These are phyloP conservation scores for Bipolaris victoriae DNA, from an alignment of 2,329 filamentous ascomycete genomes.

Conservation along the genomic window DNA sequence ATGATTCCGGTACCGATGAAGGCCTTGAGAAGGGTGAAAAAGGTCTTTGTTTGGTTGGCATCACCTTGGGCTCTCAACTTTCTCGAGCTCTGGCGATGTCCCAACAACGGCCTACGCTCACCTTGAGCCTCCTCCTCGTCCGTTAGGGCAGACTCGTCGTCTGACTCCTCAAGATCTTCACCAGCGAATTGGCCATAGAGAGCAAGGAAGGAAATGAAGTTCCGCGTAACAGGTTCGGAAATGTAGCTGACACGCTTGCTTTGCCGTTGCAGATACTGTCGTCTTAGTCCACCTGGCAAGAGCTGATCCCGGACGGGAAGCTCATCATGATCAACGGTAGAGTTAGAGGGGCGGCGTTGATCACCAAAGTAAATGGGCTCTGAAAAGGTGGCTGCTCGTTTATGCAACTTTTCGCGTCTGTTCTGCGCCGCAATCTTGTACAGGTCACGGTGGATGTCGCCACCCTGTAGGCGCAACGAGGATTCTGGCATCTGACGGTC, in stretches of 20 bases:
- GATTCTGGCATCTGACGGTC: slow-evolving; percentile 57
- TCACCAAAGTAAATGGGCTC: slow-evolving; percentile 50
- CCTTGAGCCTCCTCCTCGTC: slow-evolving; percentile 60
- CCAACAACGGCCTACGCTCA: slow-evolving; percentile 68
- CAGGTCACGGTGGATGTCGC: slow-evolving; percentile 78
- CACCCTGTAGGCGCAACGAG: slow-evolving; percentile 74
- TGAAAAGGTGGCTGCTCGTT: slow-evolving; percentile 72
- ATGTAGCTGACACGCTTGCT: slow-evolving; percentile 50
- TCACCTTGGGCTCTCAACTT: slow-evolving; percentile 61
- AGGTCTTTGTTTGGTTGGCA: slow-evolving; percentile 72
- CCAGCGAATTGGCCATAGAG: slow-evolving; percentile 79
- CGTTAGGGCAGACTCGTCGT: slow-evolving; percentile 63
- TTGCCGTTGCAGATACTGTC: slow-evolving; percentile 57
- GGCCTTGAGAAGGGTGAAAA: slow-evolving; percentile 79
- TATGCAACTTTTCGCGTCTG: slow-evolving; percentile 52
- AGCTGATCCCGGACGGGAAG: slow-evolving; percentile 54
- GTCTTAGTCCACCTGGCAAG: slow-evolving; percentile 61
- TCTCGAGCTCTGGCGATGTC: slow-evolving; percentile 59
- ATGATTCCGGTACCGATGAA: slow-evolving; percentile 83
- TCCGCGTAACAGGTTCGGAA: slow-evolving; percentile 66
- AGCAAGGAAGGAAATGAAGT: slow-evolving; percentile 77
- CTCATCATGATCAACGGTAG: slow-evolving; percentile 45
- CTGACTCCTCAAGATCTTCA: slow-evolving; percentile 67
- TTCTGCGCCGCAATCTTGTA: slow-evolving; percentile 72
- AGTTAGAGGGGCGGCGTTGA: slow-evolving; percentile 20